Evolutionary conservation across 176 grass and related monocot species (phyloP).

Genomic region (Cymbopogon citratus): DNA sequence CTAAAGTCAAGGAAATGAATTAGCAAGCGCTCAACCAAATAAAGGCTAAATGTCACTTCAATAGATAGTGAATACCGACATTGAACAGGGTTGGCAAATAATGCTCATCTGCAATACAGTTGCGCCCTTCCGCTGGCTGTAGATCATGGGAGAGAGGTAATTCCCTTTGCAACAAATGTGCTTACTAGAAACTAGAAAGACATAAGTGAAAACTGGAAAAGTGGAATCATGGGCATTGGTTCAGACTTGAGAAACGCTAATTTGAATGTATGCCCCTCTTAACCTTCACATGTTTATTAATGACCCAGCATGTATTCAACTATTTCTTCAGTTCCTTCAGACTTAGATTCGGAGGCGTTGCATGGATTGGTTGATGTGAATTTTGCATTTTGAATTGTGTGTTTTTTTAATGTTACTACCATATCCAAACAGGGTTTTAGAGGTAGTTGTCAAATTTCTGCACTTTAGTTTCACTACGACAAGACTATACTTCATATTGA

Average conservation of each 20-base stretch:
- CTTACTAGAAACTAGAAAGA: constrained; percentile 18
- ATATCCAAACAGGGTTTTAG: neutral
- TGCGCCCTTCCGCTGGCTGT: constrained; percentile 71
- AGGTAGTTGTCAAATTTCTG: constrained; percentile 6
- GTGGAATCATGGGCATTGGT: neutral
- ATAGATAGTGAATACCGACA: constrained; percentile 47
- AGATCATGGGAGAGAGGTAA: neutral
- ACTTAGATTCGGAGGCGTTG: constrained; percentile 2
- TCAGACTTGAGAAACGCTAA: constrained; percentile 20
- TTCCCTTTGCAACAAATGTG: neutral
- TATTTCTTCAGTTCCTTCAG: constrained; percentile 4
- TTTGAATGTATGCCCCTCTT: neutral
- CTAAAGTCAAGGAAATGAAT: constrained; percentile 35
- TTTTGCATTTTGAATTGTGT: neutral
- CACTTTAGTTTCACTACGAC: constrained; percentile 5
- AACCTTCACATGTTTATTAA: constrained; percentile 7
- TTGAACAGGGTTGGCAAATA: constrained; percentile 93
- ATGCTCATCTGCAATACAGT: constrained; percentile 99
- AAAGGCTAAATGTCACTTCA: constrained; percentile 16
- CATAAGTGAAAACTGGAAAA: neutral
- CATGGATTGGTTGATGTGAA: neutral
- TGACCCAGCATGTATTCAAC: neutral
- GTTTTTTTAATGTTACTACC: neutral
- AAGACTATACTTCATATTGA: constrained; percentile 2
- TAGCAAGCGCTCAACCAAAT: neutral